Percentiles rank a stretch among this genome's conserved stretches.
Evolutionary conservation across 2,329 filamentous ascomycete species (phyloP).

Genomic region (Zymoseptoria ardabiliae): DNA sequence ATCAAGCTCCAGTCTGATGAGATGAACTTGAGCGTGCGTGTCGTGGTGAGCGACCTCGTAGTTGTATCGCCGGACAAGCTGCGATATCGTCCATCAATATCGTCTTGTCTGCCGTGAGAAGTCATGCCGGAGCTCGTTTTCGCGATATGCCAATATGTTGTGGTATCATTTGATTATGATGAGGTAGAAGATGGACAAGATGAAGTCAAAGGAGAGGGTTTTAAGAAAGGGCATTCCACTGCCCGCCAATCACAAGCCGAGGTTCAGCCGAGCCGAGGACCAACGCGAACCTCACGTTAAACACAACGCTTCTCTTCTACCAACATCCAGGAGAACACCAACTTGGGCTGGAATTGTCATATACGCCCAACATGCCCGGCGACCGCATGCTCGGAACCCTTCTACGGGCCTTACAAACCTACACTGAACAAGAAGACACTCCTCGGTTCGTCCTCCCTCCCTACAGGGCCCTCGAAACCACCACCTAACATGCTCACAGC

Average conservation of each 20-base stretch:
- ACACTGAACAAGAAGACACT: conserved; percentile 52
- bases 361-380: conserved; percentile 48
- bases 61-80: too few relatives aligned
- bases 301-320: not conserved
- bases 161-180: not conserved
- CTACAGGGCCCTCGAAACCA: not conserved
- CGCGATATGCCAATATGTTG: not conserved
- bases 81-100: too few relatives aligned
- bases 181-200: not conserved
- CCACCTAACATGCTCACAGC: conserved; percentile 22
- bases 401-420: conserved; percentile 55
- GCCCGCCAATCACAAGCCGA: not conserved
- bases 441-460: conserved; percentile 39
- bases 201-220: not conserved
- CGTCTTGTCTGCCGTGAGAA: too few relatives aligned
- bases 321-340: not conserved
- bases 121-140: too few relatives aligned
- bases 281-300: not conserved
- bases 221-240: not conserved
- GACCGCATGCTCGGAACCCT: conserved; percentile 61
- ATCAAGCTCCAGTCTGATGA: too few relatives aligned
- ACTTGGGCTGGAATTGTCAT: not conserved
- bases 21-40: too few relatives aligned
- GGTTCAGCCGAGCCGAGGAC: not conserved
- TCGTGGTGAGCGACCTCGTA: too few relatives aligned